Evolutionary conservation across 1,284 basidiomycete species (phyloP), one percentile per base, ranked within the genome.

Genomic region (Cutaneotrichosporon mucoides): DNA sequence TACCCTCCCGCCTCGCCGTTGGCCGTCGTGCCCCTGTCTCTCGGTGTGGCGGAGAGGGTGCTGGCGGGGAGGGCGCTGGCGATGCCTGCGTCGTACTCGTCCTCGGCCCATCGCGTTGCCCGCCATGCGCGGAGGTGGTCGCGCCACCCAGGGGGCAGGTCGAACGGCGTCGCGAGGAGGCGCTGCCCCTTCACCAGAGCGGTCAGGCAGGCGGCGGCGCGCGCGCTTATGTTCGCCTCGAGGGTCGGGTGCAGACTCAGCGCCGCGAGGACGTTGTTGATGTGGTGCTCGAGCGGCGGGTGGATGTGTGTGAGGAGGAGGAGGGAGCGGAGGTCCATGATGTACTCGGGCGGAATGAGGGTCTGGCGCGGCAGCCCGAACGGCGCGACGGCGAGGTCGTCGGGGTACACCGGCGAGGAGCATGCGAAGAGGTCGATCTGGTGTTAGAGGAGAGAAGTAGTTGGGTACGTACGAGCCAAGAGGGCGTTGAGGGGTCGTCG

Each of bases 281-380:
- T 67, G 66, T 76, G 71, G 4, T 67, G 63, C 11, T 56, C 37
- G 5, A 77, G 68, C 0, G 74, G 71, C 0, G 76, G 70, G 60
- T 72, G 70, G 46, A 76, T 70, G 56, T 75, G 70, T 2, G 71
- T 72, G 41, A 67, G 70, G n/a, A 68, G 64, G 3, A 76, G 65
- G 2, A 76, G 64, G 5, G 59, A 43, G 38, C 58, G 49, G 8
- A 77, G 61, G 42, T 64, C 59, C 3, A 47, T 16, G 15, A 75
- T 63, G 60, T 73, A 75, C 61, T 64, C 43, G 2, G 15, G 3
- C 1, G 69, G 63, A 9, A 73, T 55, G 38, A 71, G 60, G 11
- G 59, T 55, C 1, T 33, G 13, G 6, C 16, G 13, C 15, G 15
- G 15, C 5, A 69, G 58, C 3, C 56, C 49, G 7, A 45, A 12